These are phyloP conservation scores for Verticillium nubilum DNA, from an alignment of 2,329 filamentous ascomycete species.

Conservation along the genomic window DNA sequence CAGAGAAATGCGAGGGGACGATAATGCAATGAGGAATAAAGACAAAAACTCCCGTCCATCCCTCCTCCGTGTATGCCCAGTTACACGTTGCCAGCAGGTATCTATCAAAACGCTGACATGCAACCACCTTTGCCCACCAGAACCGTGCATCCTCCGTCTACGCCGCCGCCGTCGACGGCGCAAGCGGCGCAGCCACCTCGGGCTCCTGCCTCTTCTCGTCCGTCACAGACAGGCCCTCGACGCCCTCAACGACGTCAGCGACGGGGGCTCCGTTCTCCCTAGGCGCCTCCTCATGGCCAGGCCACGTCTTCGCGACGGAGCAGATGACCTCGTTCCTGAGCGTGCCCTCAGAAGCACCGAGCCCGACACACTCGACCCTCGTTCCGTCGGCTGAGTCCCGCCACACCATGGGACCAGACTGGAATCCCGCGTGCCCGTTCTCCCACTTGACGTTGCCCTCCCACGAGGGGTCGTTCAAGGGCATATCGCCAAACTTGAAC, in stretches of 20 bases:
- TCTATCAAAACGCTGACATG: background rate
- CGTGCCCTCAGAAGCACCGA: slow-evolving; percentile 41
- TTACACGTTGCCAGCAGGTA: background rate
- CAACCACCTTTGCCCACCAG: background rate
- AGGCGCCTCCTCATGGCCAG: slow-evolving; percentile 6
- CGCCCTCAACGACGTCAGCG: background rate
- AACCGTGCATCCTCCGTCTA: background rate
- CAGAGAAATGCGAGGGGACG: background rate
- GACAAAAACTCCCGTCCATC: background rate
- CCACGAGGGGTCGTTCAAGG: slow-evolving; percentile 62
- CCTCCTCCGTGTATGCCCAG: background rate
- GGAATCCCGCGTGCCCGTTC: slow-evolving; percentile 46
- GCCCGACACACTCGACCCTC: slow-evolving; percentile 45
- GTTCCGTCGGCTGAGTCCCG: slow-evolving; percentile 38
- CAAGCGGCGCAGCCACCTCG: background rate
- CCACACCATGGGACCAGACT: slow-evolving; percentile 54
- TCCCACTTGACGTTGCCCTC: slow-evolving; percentile 46
- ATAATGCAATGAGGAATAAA: background rate
- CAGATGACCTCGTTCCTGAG: slow-evolving; percentile 43
- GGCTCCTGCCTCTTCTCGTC: slow-evolving; percentile 5
- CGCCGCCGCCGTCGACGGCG: slow-evolving; percentile 1
- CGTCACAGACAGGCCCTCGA: slow-evolving; percentile 1
- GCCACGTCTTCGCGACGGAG: slow-evolving; percentile 40
- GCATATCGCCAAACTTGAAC: slow-evolving; percentile 72
- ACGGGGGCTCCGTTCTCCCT: background rate